Evolutionary conservation across 495 filamentous ascomycete species (phyloP).

Genomic region (Podospora bellae-mahoneyi): DNA sequence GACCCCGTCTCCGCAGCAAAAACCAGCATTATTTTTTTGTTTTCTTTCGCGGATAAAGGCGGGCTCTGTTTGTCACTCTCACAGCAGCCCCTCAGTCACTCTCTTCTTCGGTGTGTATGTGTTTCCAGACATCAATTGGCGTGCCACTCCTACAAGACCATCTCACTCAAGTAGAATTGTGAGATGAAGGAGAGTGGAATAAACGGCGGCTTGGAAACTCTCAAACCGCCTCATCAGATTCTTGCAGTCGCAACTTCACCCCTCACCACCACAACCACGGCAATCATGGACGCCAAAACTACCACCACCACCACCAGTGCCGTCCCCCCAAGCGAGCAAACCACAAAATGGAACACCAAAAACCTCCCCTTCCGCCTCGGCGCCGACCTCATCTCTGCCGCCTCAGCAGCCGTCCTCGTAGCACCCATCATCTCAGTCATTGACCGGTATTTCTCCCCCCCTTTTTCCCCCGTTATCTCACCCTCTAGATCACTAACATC

Average conservation of each 20-base stretch:
- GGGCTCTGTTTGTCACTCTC: background rate
- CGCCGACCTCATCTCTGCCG: constrained; percentile 71
- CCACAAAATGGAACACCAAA: constrained; percentile 68
- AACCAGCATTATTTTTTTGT: background rate
- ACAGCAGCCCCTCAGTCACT: background rate
- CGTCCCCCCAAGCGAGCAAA: background rate
- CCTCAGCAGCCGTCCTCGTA: constrained; percentile 73
- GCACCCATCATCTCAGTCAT: constrained; percentile 88
- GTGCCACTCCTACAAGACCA: background rate
- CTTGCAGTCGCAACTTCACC: background rate
- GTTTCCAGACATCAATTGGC: background rate
- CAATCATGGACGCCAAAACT: constrained; percentile 6
- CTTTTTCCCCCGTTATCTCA: background rate
- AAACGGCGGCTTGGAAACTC: constrained; percentile 10
- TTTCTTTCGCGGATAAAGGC: background rate
- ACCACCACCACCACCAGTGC: background rate
- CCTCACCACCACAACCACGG: background rate
- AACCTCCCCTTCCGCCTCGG: constrained; percentile 64
- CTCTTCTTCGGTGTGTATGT: background rate
- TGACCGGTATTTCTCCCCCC: constrained; percentile 61
- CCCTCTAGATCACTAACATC: too few relatives aligned
- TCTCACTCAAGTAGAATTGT: background rate
- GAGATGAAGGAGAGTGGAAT: constrained; percentile 17
- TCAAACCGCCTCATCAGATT: background rate
- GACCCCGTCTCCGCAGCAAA: background rate